A percentile compares a stretch with the other conserved stretches of the same genome.
phyloP scores from a whole-genome alignment of 495 filamentous ascomycete genomes.

The Mytilinidion resinicola region DNA sequence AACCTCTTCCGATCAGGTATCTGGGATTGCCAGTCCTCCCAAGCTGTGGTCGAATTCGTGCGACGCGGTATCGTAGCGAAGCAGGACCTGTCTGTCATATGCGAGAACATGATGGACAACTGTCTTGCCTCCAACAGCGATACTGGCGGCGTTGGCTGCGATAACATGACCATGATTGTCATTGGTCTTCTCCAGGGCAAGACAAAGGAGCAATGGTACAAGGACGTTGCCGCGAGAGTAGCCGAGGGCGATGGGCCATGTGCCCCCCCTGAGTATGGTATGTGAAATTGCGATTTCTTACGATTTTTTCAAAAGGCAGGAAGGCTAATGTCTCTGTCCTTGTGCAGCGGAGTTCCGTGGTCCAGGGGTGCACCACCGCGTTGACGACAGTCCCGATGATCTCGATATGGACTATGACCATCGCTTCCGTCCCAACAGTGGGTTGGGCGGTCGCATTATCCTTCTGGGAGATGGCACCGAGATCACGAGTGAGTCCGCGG shows the following conservation, averaged over 20 bases:
- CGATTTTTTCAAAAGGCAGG: too few relatives aligned
- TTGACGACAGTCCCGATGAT: slow-evolving; percentile 87
- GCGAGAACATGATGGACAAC: slow-evolving; percentile 99
- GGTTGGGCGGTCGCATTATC: slow-evolving; percentile 75
- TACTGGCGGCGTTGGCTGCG: slow-evolving; percentile 94
- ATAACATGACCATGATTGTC: slow-evolving; percentile 98
- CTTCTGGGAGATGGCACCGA: slow-evolving; percentile 91
- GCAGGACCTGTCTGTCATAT: slow-evolving; percentile 86
- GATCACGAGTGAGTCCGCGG: slow-evolving; percentile 75
- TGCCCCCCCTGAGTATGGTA: slow-evolving; percentile 99
- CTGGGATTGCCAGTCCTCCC: slow-evolving; percentile 98
- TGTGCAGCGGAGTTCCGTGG: slow-evolving; percentile 88
- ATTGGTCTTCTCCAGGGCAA: slow-evolving; percentile 82
- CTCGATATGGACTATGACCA: slow-evolving; percentile 66
- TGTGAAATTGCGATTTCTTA: slow-evolving; percentile 37
- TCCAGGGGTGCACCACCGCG: slow-evolving; percentile 81
- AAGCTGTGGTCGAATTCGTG: slow-evolving; percentile 95
- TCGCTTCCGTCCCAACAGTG: slow-evolving; percentile 51
- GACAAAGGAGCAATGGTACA: slow-evolving; percentile 97
- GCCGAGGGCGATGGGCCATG: slow-evolving; percentile 96
- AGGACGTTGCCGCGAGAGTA: slow-evolving; percentile 87
- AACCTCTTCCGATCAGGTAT: slow-evolving; percentile 61
- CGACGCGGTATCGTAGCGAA: slow-evolving; percentile 90
- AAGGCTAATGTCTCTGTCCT: slow-evolving; percentile 18
- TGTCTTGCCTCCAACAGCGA: slow-evolving; percentile 95